Conservation (phyloP, 352 stramenopile genomes). For the Globisporangium iwayamae region DNA sequence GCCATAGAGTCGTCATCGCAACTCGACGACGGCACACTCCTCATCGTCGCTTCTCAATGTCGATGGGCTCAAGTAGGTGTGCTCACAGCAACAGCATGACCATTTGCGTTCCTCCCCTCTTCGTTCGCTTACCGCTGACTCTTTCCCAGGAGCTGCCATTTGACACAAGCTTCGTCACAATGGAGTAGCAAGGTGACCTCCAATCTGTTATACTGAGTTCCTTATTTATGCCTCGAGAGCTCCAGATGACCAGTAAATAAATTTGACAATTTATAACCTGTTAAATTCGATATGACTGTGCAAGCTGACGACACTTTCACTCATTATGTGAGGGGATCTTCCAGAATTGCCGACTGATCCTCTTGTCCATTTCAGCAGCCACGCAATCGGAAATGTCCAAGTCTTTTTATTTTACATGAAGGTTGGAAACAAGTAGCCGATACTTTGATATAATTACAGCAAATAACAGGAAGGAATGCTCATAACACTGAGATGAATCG, state of each 20-base stretch:
- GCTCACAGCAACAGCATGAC: background rate
- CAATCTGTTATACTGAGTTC: background rate
- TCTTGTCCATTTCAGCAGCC: too few species aligned
- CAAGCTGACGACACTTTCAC: background rate
- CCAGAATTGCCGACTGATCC: background rate
- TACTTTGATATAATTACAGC: too few species aligned
- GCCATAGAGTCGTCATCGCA: too few species aligned
- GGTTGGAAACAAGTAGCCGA: background rate
- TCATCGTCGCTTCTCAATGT: background rate
- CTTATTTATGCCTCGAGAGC: background rate
- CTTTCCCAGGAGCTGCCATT: background rate
- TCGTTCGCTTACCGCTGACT: background rate
- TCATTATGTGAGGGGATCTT: background rate
- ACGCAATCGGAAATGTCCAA: background rate
- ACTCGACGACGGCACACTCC: too few species aligned
- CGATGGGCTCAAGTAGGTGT: background rate
- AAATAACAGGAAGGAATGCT: background rate
- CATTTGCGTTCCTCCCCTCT: background rate
- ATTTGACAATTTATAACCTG: background rate
- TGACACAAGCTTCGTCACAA: background rate
- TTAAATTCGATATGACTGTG: background rate
- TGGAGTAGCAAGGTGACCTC: background rate
- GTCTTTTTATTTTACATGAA: background rate
- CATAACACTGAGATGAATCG: background rate
- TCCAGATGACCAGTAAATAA: background rate